phyloP scores from a whole-genome alignment of 2,329 filamentous ascomycete species.

The Phialophora expanda region DNA sequence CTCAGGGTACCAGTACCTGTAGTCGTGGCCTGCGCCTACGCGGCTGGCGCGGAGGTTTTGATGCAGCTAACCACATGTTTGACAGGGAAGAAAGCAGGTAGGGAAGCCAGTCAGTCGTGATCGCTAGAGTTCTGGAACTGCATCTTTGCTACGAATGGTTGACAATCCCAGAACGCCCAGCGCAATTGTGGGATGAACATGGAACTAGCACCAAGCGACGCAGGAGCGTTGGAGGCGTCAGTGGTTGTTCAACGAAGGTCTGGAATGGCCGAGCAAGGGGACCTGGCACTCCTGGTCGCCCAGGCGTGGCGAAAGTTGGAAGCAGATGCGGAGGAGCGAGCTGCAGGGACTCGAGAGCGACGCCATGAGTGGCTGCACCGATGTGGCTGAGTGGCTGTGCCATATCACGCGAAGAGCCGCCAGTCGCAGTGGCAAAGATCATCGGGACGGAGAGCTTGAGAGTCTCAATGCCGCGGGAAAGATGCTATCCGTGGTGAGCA shows the following conservation, averaged over 20 bases:
- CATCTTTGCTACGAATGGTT: conserved; percentile 10
- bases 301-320: conserved; percentile 3
- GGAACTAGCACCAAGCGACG: conserved; percentile 12
- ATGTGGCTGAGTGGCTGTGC: conserved; percentile 36
- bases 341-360: neutral
- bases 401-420: conserved; percentile 12
- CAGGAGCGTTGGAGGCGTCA: conserved; percentile 8
- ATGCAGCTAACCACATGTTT: conserved; percentile 17
- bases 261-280: conserved; percentile 10
- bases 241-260: conserved; percentile 21
- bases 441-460: neutral
- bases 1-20: conserved; percentile 14
- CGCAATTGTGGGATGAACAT: conserved; percentile 11
- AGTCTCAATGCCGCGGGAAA: neutral
- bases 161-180: neutral
- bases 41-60: neutral
- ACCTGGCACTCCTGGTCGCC: neutral
- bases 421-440: conserved; percentile 20
- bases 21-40: conserved; percentile 14
- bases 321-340: conserved; percentile 8
- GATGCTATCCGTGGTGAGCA: neutral
- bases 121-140: conserved; percentile 30
- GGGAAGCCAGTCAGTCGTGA: conserved; percentile 20
- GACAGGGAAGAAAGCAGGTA: conserved; percentile 24
- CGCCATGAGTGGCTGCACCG: conserved; percentile 21